Evolutionary conservation across 2,329 filamentous ascomycete genomes (phyloP), one percentile per base, ranked within the genome.

Genomic region (Chrysoporthe cubensis): DNA sequence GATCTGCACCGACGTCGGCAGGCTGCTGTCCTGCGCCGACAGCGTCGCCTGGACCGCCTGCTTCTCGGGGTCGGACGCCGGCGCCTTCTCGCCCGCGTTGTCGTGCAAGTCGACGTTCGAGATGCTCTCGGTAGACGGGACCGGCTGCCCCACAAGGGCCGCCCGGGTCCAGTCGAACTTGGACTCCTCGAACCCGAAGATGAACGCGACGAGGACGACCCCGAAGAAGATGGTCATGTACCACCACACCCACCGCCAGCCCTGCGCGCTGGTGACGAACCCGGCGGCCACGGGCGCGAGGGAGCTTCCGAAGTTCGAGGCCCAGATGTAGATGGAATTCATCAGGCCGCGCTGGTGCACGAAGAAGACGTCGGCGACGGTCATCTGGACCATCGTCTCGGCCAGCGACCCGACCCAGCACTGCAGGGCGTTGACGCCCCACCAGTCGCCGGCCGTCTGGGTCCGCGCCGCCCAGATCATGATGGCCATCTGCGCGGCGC

Each of bases 351-450:
- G 77, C 64, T 85, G 76, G 62, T 84, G 82, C 4, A 84, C 77
- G 67, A 84, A 84, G 73, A 81, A 84, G 56, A 85, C 64, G 70
- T 84, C 82, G 13, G 79, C 78, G 13, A 84, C 78, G 0, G 82
- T 84, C 74, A 84, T 80, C 65, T 83, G 81, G 0, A 83, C 79
- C 37, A 84, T 74, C 0, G 76, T 75, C 71, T 85, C 82, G 40
- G 75, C 75, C 0, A 83, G 66, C 6, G 81, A 80, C 3, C 83
- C 83, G 3, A 78, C 73, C 26, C 83, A 75, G 46, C 83, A 80
- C n/a, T 74, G 74, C 18, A 85, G 56, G 0, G 81, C 70, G 69
- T 84, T 84, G 46, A 78, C 76, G 0, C 78, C 72, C 72, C 82
- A 80, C 59, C 83, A 73, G 48, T 87, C 83, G 0, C 72, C 78